Evolutionary conservation across 1,139 yeast genomes (phyloP), one percentile per base, ranked within the genome.

Genomic region (Meyerozyma elateridarum): DNA sequence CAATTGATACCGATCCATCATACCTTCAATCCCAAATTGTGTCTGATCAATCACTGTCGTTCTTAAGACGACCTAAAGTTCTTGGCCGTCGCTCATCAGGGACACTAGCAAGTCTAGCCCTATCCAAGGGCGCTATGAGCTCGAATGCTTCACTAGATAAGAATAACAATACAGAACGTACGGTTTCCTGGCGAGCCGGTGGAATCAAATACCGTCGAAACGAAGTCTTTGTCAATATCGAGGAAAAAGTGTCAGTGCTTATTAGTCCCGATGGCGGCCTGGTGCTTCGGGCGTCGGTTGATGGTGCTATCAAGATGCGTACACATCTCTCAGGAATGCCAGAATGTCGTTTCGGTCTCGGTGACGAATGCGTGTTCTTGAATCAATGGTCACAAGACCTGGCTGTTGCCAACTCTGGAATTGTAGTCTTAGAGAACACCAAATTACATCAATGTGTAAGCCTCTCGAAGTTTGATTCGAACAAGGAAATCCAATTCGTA

Each of bases 141-240:
- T 14, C 30, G n/a, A 17, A 34, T 4, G 27, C 12, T 8, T 24
- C 27, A 6, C 18, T 24, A 4, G 27, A 24, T 13, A 4, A 12
- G 8, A 9, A 15, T 8, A 13, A 12, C 3, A 22, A 6, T 8
- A 8, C 16, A 17, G 35, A 20, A 5, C 36, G 29, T 27, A 41
- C 47, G 25, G 49, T 63, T 14, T 52, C 91, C 2, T 87, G 96
- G 96, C 68, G 96, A 38, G 60, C 74, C 12, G 54, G 64, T 6
- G 91, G 83, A 9, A 73, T 87, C 49, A 83, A 80, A 52, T 84
- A 88, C 54, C 72, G 93, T 37, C 76, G 85, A 42, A 87, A 89
- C 55, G 94, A 87, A 55, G 79, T 87, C 13, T 81, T 73, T 48
- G 63, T 89, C 36, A 84, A 84, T 45, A 85, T 89, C 7, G 70